These are phyloP conservation scores for Debaryomyces psychrophilus DNA, from an alignment of 1,139 yeast genomes.

Conservation along the genomic window DNA sequence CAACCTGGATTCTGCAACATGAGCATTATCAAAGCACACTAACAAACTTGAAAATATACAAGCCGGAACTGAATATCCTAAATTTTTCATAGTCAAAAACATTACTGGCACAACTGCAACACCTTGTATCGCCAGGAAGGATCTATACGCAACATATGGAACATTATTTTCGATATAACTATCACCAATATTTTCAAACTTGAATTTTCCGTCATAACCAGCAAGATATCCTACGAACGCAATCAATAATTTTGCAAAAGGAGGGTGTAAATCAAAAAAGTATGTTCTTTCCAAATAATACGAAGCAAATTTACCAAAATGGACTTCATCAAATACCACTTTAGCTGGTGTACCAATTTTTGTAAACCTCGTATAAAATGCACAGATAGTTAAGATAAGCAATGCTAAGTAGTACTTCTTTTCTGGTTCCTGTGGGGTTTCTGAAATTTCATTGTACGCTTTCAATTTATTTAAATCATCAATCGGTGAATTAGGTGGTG, in stretches of 20 bases:
- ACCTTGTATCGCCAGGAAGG: slow-evolving; percentile 82
- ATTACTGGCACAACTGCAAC: slow-evolving; percentile 79
- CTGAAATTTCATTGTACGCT: slow-evolving; percentile 10
- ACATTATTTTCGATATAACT: slow-evolving; percentile 73
- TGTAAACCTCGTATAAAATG: slow-evolving; percentile 73
- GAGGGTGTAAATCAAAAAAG: slow-evolving; percentile 97
- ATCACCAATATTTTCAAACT: slow-evolving; percentile 90
- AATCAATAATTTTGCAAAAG: slow-evolving; percentile 90
- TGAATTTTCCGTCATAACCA: slow-evolving; percentile 88
- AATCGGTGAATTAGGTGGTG: slow-evolving; percentile 8
- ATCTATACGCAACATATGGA: slow-evolving; percentile 87
- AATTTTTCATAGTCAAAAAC: slow-evolving; percentile 79
- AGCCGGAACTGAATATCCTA: slow-evolving; percentile 78
- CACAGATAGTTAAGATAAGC: slow-evolving; percentile 58
- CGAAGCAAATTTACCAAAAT: slow-evolving; percentile 94
- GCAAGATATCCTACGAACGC: slow-evolving; percentile 88
- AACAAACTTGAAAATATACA: slow-evolving; percentile 79
- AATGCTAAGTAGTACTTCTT: slow-evolving; percentile 47
- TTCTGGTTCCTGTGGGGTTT: slow-evolving; percentile 11
- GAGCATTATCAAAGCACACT: slow-evolving; percentile 89
- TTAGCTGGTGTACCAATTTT: slow-evolving; percentile 72
- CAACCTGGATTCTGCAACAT: slow-evolving; percentile 85
- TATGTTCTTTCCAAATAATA: slow-evolving; percentile 81
- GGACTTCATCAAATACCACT: slow-evolving; percentile 98
- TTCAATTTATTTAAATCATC: slow-evolving; percentile 14